Percentiles rank a stretch among this genome's conserved stretches.
phyloP scores from a whole-genome alignment of 345 rosid species.

The Acer campestre region DNA sequence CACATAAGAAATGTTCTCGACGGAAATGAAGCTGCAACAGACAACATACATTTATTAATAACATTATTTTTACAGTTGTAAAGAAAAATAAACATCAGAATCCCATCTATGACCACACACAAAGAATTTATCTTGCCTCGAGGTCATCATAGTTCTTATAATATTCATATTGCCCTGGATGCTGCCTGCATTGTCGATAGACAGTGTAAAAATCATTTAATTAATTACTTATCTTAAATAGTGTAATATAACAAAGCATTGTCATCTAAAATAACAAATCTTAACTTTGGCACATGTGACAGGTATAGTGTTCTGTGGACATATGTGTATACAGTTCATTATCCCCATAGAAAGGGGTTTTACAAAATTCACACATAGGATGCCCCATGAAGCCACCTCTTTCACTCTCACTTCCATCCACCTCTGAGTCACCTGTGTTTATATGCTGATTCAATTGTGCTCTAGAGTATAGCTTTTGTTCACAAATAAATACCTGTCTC shows the following conservation, averaged over 20 bases:
- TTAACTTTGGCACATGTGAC: slow-evolving; percentile 94
- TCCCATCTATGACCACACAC: neutral
- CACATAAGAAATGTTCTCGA: slow-evolving; percentile 86
- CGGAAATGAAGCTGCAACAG: slow-evolving; percentile 83
- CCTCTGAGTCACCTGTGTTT: slow-evolving; percentile 85
- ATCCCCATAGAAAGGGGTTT: slow-evolving; percentile 87
- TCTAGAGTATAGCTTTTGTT: slow-evolving; percentile 83
- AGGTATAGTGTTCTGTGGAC: slow-evolving; percentile 90
- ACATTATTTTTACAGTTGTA: neutral
- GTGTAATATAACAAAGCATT: neutral
- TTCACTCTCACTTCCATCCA: slow-evolving; percentile 95
- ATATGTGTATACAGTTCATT: slow-evolving; percentile 88
- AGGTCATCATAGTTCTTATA: slow-evolving; percentile 89
- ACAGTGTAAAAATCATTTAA: neutral
- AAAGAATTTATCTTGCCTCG: slow-evolving; percentile 51
- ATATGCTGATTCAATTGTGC: slow-evolving; percentile 87
- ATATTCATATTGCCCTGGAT: slow-evolving; percentile 87
- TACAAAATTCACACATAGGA: slow-evolving; percentile 93
- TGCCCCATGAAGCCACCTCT: slow-evolving; percentile 96
- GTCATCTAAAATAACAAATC: neutral
- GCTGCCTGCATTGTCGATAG: slow-evolving; percentile 58
- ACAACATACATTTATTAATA: slow-evolving; percentile 8
- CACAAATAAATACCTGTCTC: slow-evolving; percentile 81
- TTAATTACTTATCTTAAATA: neutral
- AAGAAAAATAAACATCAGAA: neutral